A percentile compares a stretch with the other conserved stretches of the same genome.
phyloP scores from a whole-genome alignment of 2,329 filamentous ascomycete species.

The Monosporascus sp. region DNA sequence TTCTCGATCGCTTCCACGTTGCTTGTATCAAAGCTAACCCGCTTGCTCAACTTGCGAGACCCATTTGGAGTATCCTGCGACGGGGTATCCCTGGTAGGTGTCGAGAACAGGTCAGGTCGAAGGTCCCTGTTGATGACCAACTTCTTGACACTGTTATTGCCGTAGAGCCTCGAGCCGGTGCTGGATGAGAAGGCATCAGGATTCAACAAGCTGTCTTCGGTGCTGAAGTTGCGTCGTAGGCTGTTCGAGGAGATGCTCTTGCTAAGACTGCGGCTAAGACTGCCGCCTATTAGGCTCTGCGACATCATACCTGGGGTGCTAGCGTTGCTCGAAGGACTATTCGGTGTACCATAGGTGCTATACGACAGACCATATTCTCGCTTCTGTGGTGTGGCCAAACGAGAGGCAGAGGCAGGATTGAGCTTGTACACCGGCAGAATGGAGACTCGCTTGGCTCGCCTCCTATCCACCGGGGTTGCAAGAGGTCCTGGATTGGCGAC shows the following conservation, averaged over 20 bases:
- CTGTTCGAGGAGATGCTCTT: slow-evolving; percentile 90
- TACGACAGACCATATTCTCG: slow-evolving; percentile 89
- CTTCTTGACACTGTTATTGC: slow-evolving; percentile 75
- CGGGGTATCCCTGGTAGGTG: slow-evolving; percentile 49
- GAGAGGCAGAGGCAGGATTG: slow-evolving; percentile 72
- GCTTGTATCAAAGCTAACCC: slow-evolving; percentile 83
- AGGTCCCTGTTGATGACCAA: slow-evolving; percentile 87
- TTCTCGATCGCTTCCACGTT: slow-evolving; percentile 42
- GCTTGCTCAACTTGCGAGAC: slow-evolving; percentile 64
- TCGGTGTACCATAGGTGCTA: slow-evolving; percentile 82
- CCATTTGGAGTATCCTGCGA: slow-evolving; percentile 35
- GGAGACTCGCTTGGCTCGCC: slow-evolving; percentile 70
- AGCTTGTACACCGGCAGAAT: slow-evolving; percentile 84
- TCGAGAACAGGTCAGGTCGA: slow-evolving; percentile 64
- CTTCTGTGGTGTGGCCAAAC: slow-evolving; percentile 78
- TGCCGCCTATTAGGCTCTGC: slow-evolving; percentile 61
- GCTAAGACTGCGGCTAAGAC: slow-evolving; percentile 64
- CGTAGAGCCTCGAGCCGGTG: slow-evolving; percentile 56
- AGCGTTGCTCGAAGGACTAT: slow-evolving; percentile 58
- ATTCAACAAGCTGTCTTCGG: slow-evolving; percentile 79
- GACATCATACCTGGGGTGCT: slow-evolving; percentile 65
- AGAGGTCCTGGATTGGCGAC: slow-evolving; percentile 75
- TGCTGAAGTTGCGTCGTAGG: slow-evolving; percentile 72
- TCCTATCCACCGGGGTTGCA: slow-evolving; percentile 77
- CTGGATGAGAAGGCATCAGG: slow-evolving; percentile 79